Conservation (phyloP, 139 green algal genomes). For the Mesotaenium endlicherianum region DNA sequence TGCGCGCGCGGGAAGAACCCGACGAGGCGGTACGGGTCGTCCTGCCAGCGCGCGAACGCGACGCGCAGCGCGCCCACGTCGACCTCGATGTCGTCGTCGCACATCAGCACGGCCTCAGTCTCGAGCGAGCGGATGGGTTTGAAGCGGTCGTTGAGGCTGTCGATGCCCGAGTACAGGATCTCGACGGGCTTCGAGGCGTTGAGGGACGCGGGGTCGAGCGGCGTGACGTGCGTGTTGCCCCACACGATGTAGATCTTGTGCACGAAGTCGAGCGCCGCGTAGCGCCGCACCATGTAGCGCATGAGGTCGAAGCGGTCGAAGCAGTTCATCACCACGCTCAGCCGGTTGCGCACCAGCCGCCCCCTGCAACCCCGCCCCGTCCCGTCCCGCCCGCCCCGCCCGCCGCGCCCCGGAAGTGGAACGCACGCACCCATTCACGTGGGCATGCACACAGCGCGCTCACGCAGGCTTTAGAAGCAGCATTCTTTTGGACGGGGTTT, state of each 20-base stretch:
- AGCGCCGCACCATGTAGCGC: not conserved
- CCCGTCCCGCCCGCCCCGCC: too few species aligned
- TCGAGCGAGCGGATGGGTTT: constrained; percentile 15
- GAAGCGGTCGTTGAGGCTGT: constrained; percentile 32
- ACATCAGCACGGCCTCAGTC: constrained; percentile 31
- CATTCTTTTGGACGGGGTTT: too few species aligned
- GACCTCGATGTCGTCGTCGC: constrained; percentile 36
- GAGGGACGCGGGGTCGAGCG: not conserved
- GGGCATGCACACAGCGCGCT: too few species aligned
- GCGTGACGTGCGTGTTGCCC: constrained; percentile 28
- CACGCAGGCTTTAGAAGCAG: too few species aligned
- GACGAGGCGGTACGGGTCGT: constrained; percentile 31
- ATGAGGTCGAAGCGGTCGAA: constrained; percentile 25
- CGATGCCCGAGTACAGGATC: constrained; percentile 29
- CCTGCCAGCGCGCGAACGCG: constrained; percentile 20
- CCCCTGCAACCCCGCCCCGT: not conserved
- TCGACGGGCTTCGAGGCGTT: constrained; percentile 26
- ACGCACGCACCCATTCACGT: too few species aligned
- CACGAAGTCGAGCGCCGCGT: constrained; percentile 11
- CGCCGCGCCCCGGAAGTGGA: too few species aligned
- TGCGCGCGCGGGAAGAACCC: constrained; percentile 44
- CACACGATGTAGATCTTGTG: constrained; percentile 46
- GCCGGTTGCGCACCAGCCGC: not conserved
- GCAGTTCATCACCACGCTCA: constrained; percentile 28
- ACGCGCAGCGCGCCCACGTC: not conserved